Evolutionary conservation across 306 rosid species (phyloP), one percentile per base, ranked within the genome.

Genomic region (Macrotyloma uniflorum): DNA sequence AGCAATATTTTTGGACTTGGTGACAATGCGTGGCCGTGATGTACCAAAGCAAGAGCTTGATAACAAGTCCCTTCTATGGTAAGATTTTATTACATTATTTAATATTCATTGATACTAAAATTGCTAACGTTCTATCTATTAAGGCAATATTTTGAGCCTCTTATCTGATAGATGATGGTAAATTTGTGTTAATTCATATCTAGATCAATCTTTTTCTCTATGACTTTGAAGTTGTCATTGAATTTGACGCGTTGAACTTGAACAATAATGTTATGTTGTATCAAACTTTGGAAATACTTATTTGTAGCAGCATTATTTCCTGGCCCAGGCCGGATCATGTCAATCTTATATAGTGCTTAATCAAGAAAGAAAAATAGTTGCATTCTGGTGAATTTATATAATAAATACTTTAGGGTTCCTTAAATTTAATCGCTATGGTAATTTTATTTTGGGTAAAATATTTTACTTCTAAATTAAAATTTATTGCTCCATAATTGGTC

Each of bases 21-120:
- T 95, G 83, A 95, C 99, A 0, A 95, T 95, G 99, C 93, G 97
- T 46, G 91, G 99, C 77, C 99, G 97, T 71, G 99, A 95, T 86
- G 98, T 91, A 51, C 96, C 97, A 23, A 95, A 95, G 90, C 96
- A 91, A 72, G 99, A 95, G 67, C 99, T 95, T 57, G 99, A 95
- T 84, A 95, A 89, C 82, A 95, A 86, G 85, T 95, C 98, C 18
- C 97, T 95, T 81, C 87, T 93, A 38, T 95, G 99, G 99, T 82
- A 91, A 87, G 80, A 80, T 65, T 26, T 80, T 51, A 82, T 46
- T 63, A 32, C 59, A n/a, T 79, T 61, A 9, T 59, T 69, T 54
- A n/a, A 47, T 43, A 53, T 45, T 42, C 65, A 5, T 69, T 54
- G 65, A 77, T 59, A 19, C 68, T 22, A 54, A 72, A 62, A 3